Evolutionary conservation across 805 yeast species (phyloP), one percentile per base, ranked within the genome.

Genomic region (Debaryomyces castellii): DNA sequence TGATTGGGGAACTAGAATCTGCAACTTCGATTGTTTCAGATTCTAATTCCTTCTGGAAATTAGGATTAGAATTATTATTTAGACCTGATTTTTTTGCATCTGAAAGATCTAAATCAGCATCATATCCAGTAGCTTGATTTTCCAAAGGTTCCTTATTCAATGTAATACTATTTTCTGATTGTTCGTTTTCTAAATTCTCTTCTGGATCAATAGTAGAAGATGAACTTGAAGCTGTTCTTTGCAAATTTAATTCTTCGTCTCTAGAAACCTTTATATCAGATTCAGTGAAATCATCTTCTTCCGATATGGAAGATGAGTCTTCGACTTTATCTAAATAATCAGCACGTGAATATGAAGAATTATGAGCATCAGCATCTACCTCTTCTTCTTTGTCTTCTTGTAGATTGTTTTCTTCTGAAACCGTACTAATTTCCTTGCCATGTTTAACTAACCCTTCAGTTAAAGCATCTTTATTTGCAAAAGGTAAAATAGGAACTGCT

Each of bases 71-170:
- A 14, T 16, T 11, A 16, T 30, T 20, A 16, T 30, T 30, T 16
- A 30, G 4, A 14, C 38, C 24, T 11, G 39, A 37, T 39, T 43
- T 45, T 23, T 51, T 43, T 16, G 56, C 58, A 48, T 67, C 74
- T 12, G 73, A 68, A 10, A 64, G 51, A 42, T 72, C 76, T 40
- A 80, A 87, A 57, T 85, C 90, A 0, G 89, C 89, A 45, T 85
- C 89, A 55, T 83, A 83, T 0, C 89, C 89, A 1, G 88, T 78
- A 8, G 69, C 69, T 39, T 60, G 65, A 3, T 55, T 46, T 1
- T 58, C 67, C 10, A 51, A 27, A 6, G 49, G 41, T 21, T 40
- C 48, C 22, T 41, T 44, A 7, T 48, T 43, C 30, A 54, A 43
- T 11, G 51, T 45, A 37, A 57, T 50, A 14, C 47, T 44, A 3